Percentiles rank a stretch among this genome's conserved stretches.
These are phyloP conservation scores for Omphalea diandra DNA, from an alignment of 441 rosid species.

Conservation along the genomic window DNA sequence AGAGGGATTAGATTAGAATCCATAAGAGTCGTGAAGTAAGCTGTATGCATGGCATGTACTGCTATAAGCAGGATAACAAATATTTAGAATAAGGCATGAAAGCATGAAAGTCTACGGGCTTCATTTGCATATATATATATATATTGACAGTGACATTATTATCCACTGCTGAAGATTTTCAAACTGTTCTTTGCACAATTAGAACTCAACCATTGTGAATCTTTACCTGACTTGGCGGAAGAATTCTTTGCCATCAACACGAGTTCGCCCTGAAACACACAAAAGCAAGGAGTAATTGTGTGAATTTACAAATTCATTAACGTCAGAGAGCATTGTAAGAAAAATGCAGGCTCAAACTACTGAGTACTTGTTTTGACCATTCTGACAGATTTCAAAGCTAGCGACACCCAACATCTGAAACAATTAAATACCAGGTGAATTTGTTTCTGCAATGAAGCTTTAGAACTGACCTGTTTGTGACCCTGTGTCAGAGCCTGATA, in stretches of 20 bases:
- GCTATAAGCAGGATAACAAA: not conserved
- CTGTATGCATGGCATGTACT: not conserved
- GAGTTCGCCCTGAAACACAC: slow-evolving; percentile 61
- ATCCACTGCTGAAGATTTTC: not conserved
- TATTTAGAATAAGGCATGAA: not conserved
- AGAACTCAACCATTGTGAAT: not conserved
- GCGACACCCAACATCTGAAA: slow-evolving; percentile 3
- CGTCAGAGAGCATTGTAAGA: slow-evolving; percentile 3
- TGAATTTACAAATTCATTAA: not conserved
- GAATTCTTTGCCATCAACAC: slow-evolving; percentile 91
- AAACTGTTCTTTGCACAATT: not conserved
- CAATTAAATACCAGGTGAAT: slow-evolving; percentile 6
- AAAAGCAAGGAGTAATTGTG: slow-evolving; percentile 4
- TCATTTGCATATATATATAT: not conserved
- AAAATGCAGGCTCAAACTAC: not conserved
- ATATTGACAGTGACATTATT: not conserved
- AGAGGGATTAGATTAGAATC: slow-evolving; percentile 3
- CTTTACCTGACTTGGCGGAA: slow-evolving; percentile 92
- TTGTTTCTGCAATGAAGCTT: slow-evolving; percentile 11
- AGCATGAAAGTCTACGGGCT: not conserved
- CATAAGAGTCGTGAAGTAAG: not conserved
- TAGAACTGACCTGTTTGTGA: slow-evolving; percentile 58
- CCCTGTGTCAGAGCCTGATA: slow-evolving; percentile 54
- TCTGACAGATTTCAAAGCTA: slow-evolving; percentile 1
- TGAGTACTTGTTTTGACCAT: not conserved